Base-by-base conservation (phyloP, 305 asterid species). In the Fraxinus floribunda region DNA sequence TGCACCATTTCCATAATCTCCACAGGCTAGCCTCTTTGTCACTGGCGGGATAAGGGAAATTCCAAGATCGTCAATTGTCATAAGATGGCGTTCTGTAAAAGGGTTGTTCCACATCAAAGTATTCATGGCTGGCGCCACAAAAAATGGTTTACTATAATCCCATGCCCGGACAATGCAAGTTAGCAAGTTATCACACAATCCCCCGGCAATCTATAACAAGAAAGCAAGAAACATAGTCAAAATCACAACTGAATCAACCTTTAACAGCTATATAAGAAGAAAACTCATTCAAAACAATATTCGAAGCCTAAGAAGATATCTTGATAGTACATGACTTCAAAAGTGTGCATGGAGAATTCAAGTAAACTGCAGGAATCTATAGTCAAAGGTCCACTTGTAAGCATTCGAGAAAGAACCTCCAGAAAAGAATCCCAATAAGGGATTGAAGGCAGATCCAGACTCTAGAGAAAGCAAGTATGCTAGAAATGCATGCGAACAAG, bases 41-140 rank as follows among this genome's bases (percentile, higher is more conserved):
- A 88, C 88, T 0, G 92, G 89, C 18, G 89, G 90, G 73, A 89
- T 89, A 68, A 89, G 89, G 77, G 82, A 83, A 80, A 89, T 85
- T 11, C 92, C 92, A 4, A 86, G 89, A 78, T 89, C 92, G 57
- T 89, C 91, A 44, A 88, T 83, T 7, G 75, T 32, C 85, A 86
- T 74, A 10, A 89, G 88, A 72, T 89, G 90, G 11, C 86, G 57
- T 78, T 88, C 91, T 30, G 92, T 89, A 52, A 89, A 89, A 79
- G 91, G 89, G 80, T 88, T 89, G 60, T 78, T 86, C 92, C 92
- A 89, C 92, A 89, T 88, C 18, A 89, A 66, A 20, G 92, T 88
- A 82, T 89, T 88, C 92, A 89, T 88, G 34, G 88, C 90, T 18
- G 92, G 92, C 10, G 92, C 91, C 44, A 89, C 89, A 75, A 88